Evolutionary conservation across 164 flowering plant genomes (phyloP).

Genomic region (Aristolochia californica): DNA sequence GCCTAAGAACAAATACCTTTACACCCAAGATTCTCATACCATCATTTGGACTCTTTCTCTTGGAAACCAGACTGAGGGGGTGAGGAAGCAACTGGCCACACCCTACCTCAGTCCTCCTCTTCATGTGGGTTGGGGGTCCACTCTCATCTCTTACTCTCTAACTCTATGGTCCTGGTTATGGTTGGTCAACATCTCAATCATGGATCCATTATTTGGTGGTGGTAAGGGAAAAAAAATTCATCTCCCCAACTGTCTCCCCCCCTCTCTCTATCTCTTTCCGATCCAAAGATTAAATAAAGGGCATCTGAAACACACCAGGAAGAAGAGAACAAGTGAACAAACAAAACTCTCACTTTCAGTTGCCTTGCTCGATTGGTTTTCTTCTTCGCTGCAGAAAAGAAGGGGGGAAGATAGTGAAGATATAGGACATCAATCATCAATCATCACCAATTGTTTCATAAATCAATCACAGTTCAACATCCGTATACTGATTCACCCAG

Average conservation of each 20-base stretch:
- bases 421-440: neutral
- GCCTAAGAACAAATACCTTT: neutral
- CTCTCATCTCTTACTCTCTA: neutral
- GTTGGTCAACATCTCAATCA: slow-evolving; percentile 7
- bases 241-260: neutral
- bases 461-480: too few species aligned
- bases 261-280: neutral
- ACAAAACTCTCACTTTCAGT: slow-evolving; percentile 1
- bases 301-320: neutral
- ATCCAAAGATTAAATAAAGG: neutral
- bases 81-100: neutral
- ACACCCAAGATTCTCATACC: slow-evolving; percentile 4
- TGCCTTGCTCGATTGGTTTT: neutral
- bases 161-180: slow-evolving; percentile 1
- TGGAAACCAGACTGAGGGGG: neutral
- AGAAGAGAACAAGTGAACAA: slow-evolving; percentile 3
- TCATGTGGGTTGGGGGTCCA: neutral
- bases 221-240: neutral
- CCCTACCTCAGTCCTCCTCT: neutral
- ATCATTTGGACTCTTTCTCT: neutral
- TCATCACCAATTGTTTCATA: neutral
- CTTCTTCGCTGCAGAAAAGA: neutral
- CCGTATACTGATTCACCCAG: too few species aligned
- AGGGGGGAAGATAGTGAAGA: neutral
- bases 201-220: slow-evolving; percentile 5